Conservation (phyloP, 1,139 yeast species). For the Saccharomyces hybrid region DNA sequence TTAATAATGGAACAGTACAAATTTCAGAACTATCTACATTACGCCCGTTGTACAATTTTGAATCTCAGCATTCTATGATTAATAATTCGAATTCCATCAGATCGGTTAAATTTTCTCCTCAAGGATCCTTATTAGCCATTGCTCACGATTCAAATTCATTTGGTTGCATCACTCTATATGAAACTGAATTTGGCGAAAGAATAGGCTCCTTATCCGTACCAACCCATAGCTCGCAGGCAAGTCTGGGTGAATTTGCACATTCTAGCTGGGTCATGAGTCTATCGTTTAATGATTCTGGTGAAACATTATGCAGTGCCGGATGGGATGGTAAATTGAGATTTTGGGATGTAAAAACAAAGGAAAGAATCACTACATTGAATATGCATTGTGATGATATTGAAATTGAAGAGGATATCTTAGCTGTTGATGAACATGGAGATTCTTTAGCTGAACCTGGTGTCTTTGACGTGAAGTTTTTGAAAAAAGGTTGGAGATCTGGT, state of each 20-base stretch:
- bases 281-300: conserved; percentile 74
- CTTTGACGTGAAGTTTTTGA: conserved; percentile 52
- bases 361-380: conserved; percentile 66
- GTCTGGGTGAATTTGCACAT: conserved; percentile 74
- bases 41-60: conserved; percentile 67
- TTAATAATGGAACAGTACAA: conserved; percentile 72
- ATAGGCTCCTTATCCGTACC: conserved; percentile 68
- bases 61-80: conserved; percentile 19
- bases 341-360: conserved; percentile 79
- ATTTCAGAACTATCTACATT: conserved; percentile 57
- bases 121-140: conserved; percentile 67
- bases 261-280: conserved; percentile 81
- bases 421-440: conserved; percentile 32
- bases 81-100: conserved; percentile 52
- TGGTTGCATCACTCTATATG: conserved; percentile 73
- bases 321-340: conserved; percentile 75
- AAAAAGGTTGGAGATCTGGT: conserved; percentile 56
- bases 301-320: conserved; percentile 65
- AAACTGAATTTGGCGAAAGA: conserved; percentile 80
- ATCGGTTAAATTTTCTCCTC: conserved; percentile 66
- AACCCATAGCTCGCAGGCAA: conserved; percentile 47
- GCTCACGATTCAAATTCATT: conserved; percentile 76
- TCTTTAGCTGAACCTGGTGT: conserved; percentile 40
- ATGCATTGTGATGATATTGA: conserved; percentile 60
- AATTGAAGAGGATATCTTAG: conserved; percentile 41